phyloP scores from a whole-genome alignment of 2,329 filamentous ascomycete genomes.

The Diplodia mutila region DNA sequence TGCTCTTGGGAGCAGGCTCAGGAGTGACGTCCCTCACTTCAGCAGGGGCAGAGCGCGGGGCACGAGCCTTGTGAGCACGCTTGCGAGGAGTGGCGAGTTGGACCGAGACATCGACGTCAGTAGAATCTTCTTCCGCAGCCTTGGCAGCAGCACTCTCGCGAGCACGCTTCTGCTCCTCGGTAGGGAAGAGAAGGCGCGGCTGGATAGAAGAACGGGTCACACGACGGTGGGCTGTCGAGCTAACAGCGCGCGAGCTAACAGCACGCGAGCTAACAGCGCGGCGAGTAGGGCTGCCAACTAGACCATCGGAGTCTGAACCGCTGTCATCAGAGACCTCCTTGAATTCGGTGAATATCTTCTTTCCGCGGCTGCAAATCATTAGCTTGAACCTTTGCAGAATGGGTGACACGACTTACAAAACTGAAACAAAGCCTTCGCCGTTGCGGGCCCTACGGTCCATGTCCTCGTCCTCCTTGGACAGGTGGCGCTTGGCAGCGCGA shows the following conservation, averaged over 20 bases:
- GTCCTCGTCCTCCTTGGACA: conserved; percentile 60
- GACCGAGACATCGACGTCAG: conserved; percentile 53
- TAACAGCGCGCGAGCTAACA: background rate
- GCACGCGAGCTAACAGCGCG: background rate
- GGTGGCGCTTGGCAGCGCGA: conserved; percentile 50
- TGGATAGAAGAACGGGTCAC: conserved; percentile 71
- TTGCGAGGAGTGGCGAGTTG: conserved; percentile 1
- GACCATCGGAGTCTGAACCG: background rate
- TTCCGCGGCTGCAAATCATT: conserved; percentile 67
- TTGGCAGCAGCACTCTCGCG: conserved; percentile 43
- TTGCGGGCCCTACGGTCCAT: conserved; percentile 67
- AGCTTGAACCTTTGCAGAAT: background rate
- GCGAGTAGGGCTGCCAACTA: conserved; percentile 8
- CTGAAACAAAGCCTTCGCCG: conserved; percentile 73
- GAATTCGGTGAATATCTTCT: conserved; percentile 76
- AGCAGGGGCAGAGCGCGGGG: conserved; percentile 33
- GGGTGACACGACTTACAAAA: conserved; percentile 67
- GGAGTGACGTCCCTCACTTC: conserved; percentile 7
- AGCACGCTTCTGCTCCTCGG: conserved; percentile 50
- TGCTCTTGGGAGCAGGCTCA: conserved; percentile 30
- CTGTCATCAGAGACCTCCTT: conserved; percentile 18
- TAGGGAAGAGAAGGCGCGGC: conserved; percentile 72
- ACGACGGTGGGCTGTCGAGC: conserved; percentile 45
- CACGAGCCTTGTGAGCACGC: conserved; percentile 32
- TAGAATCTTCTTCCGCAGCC: conserved; percentile 63